Percentiles rank a stretch among this genome's conserved stretches.
Conservation (phyloP, 768 basidiomycete genomes). For the Auriscalpium microsporum region DNA sequence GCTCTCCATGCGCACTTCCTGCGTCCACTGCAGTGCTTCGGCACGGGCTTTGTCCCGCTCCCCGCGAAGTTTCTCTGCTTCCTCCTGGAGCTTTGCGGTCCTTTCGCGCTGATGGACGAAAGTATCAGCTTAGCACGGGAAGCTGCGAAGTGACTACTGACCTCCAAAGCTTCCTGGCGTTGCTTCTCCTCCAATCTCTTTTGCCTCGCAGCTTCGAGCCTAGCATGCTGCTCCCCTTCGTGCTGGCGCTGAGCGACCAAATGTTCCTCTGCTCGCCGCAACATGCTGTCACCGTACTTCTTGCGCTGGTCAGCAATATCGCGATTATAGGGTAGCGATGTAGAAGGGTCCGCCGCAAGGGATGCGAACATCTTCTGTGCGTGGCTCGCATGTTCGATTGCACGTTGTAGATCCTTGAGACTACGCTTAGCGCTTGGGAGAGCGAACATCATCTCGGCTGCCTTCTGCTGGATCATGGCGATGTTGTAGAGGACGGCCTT, state of each 20-base stretch:
- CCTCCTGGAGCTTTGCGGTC: constrained; percentile 53
- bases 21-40: constrained; percentile 72
- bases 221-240: constrained; percentile 64
- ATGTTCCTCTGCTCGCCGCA: constrained; percentile 77
- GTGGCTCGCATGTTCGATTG: constrained; percentile 72
- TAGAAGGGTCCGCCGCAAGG: constrained; percentile 63
- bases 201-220: constrained; percentile 67
- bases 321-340: constrained; percentile 68
- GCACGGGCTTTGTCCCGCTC: constrained; percentile 69
- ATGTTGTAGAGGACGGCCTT: constrained; percentile 92
- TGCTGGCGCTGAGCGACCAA: constrained; percentile 59
- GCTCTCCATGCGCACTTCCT: constrained; percentile 55
- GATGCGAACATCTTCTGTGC: constrained; percentile 85
- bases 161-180: constrained; percentile 57
- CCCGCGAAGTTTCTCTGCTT: constrained; percentile 75
- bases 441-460: constrained; percentile 80
- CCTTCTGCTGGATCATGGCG: constrained; percentile 97
- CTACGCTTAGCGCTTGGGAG: constrained; percentile 69
- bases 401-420: constrained; percentile 68
- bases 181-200: constrained; percentile 75
- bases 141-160: constrained; percentile 23
- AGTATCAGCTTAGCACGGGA: background rate
- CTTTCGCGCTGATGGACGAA: constrained; percentile 40
- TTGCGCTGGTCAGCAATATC: constrained; percentile 86
- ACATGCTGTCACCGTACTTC: constrained; percentile 82